Base-by-base conservation (phyloP, 139 green algal species). In the Volvox africanus region DNA sequence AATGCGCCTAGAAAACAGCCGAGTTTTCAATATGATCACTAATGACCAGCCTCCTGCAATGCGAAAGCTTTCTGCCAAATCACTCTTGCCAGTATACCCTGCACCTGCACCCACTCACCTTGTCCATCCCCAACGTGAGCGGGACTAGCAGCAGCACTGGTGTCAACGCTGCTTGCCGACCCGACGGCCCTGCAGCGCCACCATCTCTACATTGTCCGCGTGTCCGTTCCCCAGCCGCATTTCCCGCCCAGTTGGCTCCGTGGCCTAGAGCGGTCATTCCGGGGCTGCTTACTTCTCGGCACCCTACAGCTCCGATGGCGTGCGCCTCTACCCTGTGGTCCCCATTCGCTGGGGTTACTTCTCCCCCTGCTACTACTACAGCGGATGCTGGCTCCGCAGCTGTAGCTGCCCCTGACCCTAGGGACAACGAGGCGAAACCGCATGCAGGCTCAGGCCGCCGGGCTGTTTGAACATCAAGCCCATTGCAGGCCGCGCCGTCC, bases 71-170 rank as follows among this genome's bases (percentile, higher is more conserved):
- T n/a, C n/a, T n/a, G n/a, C n/a, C n/a, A n/a, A 9, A 55, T 55
- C 44, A 5, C 9, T 55, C 9, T 55, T 55, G 44, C 5, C 44
- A 55, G 9, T 55, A 55, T 55, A 5, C 5, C 9, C 9, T 79
- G 71, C 71, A 36, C 18, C 2, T 36, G 71, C 71, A 20, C 75
- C 73, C 1, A 81, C 78, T 33, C 81, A 98, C 94, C 94, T 97
- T 98, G 81, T 94, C 95, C 20, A 98, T 91, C 6, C 97, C 97
- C 0, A 99, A 93, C 17, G 96, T 96, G 30, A 99, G 89, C 18
- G 97, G 97, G 28, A 99, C 90, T 32, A 99, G 93, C 67, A 99
- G 86, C 28, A 99, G 91, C 44, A 98, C 50, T 18, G 87, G 80
- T n/a, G 61, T 33, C 1, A 1, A 18, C 16, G 61, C 2, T 61